Evolutionary conservation across 2,329 filamentous ascomycete species (phyloP), one percentile per base, ranked within the genome.

Genomic region (Fusarium veterinarium): DNA sequence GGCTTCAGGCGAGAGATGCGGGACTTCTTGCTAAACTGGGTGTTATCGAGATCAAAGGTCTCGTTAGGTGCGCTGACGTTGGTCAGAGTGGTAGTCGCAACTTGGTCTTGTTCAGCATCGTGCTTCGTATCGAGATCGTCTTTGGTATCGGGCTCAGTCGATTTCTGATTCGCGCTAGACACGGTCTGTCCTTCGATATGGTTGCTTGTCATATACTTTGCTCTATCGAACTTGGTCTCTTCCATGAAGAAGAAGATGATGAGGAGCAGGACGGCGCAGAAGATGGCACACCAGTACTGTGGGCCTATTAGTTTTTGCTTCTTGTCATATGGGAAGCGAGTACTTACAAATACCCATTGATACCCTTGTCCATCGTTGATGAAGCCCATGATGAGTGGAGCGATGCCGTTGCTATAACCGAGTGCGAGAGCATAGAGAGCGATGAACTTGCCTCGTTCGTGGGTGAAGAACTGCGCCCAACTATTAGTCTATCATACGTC

Each of bases 131-230:
- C 28, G 9, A 48, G 9, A 8, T n/a, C 45, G 5, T 48, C 28
- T 31, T 48, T 48, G 2, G 28, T 30, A 6, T 48, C 28, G 4
- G 13, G 45, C 0, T 31, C 45, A 3, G 28, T 12, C 3, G 45
- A 48, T 8, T 4, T n/a, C 0, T 30, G 28, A 6, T 48, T 48
- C 1, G 9, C 1, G 3, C 3, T 30, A 4, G 19, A 8, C 4
- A 48, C 3, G 0, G 19, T 12, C 10, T 31, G 28, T 17, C 45
- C 45, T 2, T 30, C 45, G 14, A 48, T 48, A 10, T 12, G 45
- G 45, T 48, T 48, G 5, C 28, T 11, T 11, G 20, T n/a, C 45
- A 17, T 30, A 1, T 48, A 48, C 10, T 30, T 48, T 4, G 28
- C 45, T 12, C 45, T 19, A 48, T 48, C 45, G 14, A 48, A 48